These are phyloP conservation scores for Pythium apleroticum DNA, from an alignment of 352 stramenopile genomes.

Conservation along the genomic window DNA sequence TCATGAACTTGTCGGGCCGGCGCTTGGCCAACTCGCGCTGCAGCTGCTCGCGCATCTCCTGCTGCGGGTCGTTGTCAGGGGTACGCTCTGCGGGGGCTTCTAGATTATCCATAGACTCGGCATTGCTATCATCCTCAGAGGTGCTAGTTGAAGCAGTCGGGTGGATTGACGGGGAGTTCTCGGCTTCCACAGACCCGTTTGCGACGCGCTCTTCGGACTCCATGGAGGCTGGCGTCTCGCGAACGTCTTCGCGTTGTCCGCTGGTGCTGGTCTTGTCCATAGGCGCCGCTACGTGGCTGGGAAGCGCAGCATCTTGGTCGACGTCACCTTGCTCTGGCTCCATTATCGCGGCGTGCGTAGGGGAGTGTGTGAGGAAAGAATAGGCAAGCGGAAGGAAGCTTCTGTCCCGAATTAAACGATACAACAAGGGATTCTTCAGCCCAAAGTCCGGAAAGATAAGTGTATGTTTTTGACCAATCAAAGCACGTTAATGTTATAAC, in stretches of 20 bases:
- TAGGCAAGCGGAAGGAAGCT: slow-evolving; percentile 8
- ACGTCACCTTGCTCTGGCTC: slow-evolving; percentile 3
- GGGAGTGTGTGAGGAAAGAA: slow-evolving; percentile 18
- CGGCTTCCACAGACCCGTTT: slow-evolving; percentile 1
- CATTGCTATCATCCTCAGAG: not conserved
- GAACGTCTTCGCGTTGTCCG: not conserved
- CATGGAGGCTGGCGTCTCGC: slow-evolving; percentile 6
- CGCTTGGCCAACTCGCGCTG: slow-evolving; percentile 66
- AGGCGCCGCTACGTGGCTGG: not conserved
- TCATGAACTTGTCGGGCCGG: slow-evolving; percentile 68
- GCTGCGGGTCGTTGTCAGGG: not conserved
- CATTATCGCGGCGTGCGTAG: slow-evolving; percentile 10
- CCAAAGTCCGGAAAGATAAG: not conserved
- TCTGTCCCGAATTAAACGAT: slow-evolving; percentile 13
- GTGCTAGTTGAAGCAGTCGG: not conserved
- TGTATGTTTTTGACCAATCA: slow-evolving; percentile 9
- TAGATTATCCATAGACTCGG: not conserved
- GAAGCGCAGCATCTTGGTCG: slow-evolving; percentile 4
- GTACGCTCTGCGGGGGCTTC: not conserved
- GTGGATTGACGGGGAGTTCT: slow-evolving; percentile 17
- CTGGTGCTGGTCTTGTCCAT: not conserved
- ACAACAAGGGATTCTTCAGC: slow-evolving; percentile 1
- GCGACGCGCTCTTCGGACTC: slow-evolving; percentile 4
- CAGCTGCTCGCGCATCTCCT: slow-evolving; percentile 38
- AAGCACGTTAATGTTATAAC: not conserved